These are phyloP conservation scores for Tuctoria greenei DNA, from an alignment of 176 grass and related monocot genomes.

Conservation along the genomic window DNA sequence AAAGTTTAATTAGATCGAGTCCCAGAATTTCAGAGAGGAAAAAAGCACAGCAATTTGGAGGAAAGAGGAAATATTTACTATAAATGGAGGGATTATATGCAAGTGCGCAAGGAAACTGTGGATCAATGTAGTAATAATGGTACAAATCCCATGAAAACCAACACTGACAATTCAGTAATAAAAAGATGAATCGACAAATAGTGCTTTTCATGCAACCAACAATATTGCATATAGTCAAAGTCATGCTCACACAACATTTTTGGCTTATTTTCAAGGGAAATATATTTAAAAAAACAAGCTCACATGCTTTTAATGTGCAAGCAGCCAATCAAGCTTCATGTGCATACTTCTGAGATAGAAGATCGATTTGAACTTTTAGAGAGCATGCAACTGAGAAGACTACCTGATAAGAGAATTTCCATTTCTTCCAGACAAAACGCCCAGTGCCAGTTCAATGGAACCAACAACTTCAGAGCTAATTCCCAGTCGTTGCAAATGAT, in stretches of 20 bases:
- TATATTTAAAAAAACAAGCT: background rate
- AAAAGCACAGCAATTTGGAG: too few species aligned
- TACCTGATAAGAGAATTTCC: slow-evolving; percentile 60
- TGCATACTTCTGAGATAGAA: slow-evolving; percentile 15
- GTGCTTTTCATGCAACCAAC: background rate
- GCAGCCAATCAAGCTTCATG: background rate
- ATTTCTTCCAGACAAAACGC: slow-evolving; percentile 60
- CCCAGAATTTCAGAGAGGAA: background rate
- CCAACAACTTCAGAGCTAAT: slow-evolving; percentile 57
- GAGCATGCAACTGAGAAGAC: slow-evolving; percentile 1
- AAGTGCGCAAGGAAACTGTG: background rate
- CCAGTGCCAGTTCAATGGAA: slow-evolving; percentile 49
- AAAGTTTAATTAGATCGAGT: slow-evolving; percentile 11
- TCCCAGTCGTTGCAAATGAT: slow-evolving; percentile 87
- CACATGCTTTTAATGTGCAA: background rate
- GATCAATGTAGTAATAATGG: background rate
- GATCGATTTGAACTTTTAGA: slow-evolving; percentile 25
- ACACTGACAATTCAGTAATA: slow-evolving; percentile 14
- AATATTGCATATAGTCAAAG: background rate
- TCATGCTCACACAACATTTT: slow-evolving; percentile 1
- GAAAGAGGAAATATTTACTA: background rate
- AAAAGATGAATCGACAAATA: slow-evolving; percentile 16
- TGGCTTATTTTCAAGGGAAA: slow-evolving; percentile 18
- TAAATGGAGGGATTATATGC: slow-evolving; percentile 1
- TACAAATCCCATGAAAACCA: slow-evolving; percentile 26